A percentile compares a stretch with the other conserved stretches of the same genome.
Conservation (phyloP, 192 early-diverging fungal genomes). For the Coemansia biformis region DNA sequence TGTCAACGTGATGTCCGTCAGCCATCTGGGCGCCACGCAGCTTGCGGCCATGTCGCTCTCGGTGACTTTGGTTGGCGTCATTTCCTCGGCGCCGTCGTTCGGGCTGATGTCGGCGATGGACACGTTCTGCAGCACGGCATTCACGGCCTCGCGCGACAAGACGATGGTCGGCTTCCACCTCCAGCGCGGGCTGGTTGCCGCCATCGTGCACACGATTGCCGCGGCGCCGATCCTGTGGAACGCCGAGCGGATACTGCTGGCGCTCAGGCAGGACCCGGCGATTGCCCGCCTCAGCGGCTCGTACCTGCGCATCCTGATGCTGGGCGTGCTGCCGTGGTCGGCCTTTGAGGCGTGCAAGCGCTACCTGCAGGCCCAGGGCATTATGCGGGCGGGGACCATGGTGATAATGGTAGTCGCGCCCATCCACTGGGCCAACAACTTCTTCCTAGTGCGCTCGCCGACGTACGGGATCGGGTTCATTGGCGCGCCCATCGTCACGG, state of each 20-base stretch:
- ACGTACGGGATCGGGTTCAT: constrained; percentile 63
- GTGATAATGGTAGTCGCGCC: constrained; percentile 65
- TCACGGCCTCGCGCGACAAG: neutral
- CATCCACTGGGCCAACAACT: constrained; percentile 69
- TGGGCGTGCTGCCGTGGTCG: constrained; percentile 67
- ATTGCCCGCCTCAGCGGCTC: constrained; percentile 55
- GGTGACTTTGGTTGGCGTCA: constrained; percentile 60
- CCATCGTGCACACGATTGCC: constrained; percentile 3
- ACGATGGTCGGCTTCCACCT: constrained; percentile 24
- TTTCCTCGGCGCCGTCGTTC: constrained; percentile 48
- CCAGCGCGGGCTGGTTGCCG: constrained; percentile 29
- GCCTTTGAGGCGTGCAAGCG: constrained; percentile 75
- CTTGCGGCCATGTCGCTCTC: constrained; percentile 60
- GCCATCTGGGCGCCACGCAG: constrained; percentile 52
- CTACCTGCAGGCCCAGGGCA: constrained; percentile 78
- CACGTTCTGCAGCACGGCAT: neutral
- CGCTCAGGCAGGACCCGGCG: constrained; percentile 59
- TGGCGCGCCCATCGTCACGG: constrained; percentile 73
- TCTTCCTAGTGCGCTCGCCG: constrained; percentile 64
- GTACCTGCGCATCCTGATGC: constrained; percentile 61
- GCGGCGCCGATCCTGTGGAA: constrained; percentile 22
- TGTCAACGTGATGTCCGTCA: constrained; percentile 19
- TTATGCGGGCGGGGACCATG: constrained; percentile 73
- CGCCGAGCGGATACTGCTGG: constrained; percentile 9
- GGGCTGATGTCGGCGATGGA: constrained; percentile 54